phyloP scores from a whole-genome alignment of 129 eudicot species.

The Artemisia annua region DNA sequence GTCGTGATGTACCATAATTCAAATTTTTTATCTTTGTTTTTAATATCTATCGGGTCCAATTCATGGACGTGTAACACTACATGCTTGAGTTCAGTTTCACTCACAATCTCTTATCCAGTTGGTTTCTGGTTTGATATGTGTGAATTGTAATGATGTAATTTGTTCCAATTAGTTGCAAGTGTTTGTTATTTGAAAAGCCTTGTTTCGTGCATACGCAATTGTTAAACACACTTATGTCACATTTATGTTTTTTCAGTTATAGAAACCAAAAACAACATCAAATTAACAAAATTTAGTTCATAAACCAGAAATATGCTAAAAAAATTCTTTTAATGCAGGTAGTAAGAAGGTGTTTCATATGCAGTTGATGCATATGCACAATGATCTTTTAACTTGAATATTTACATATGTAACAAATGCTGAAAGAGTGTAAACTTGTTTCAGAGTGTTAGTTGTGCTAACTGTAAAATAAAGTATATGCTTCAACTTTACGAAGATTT shows the following conservation, averaged over 20 bases:
- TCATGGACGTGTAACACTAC: background rate
- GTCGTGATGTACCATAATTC: background rate
- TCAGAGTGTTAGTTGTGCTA: no score
- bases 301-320: background rate
- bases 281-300: background rate
- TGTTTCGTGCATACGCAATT: background rate
- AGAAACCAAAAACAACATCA: background rate
- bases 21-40: background rate
- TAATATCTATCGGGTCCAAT: background rate
- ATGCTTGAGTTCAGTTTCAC: constrained; percentile 1
- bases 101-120: background rate
- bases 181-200: background rate
- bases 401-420: no score
- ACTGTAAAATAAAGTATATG: no score
- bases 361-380: no score
- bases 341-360: background rate
- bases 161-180: background rate
- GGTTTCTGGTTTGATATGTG: background rate
- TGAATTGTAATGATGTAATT: background rate
- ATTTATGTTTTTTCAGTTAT: background rate
- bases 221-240: background rate
- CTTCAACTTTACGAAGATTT: no score
- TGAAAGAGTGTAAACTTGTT: no score
- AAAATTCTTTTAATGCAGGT: background rate
- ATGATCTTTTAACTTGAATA: no score